Evolutionary conservation across 2,329 filamentous ascomycete species (phyloP).

Genomic region (Colletotrichum siamense): DNA sequence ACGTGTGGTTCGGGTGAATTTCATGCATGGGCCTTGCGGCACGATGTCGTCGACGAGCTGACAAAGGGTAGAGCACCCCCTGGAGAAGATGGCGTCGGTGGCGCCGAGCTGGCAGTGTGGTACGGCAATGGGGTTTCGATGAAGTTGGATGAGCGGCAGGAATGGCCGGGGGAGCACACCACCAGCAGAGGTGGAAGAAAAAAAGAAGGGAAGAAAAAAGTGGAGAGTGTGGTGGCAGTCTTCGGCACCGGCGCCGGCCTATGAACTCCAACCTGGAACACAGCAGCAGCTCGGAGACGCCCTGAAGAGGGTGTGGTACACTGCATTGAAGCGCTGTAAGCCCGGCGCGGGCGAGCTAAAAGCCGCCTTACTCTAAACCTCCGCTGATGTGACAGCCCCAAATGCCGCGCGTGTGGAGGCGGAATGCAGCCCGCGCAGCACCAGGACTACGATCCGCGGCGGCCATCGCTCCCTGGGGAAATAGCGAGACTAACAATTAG

Average conservation of each 20-base stretch:
- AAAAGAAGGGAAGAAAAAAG: not conserved
- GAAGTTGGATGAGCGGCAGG: not conserved
- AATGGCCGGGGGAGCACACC: not conserved
- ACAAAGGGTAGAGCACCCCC: not conserved
- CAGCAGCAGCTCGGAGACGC: not conserved
- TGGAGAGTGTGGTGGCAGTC: not conserved
- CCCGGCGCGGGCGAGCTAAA: not conserved
- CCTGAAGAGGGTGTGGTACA: not conserved
- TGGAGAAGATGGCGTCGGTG: slow-evolving; percentile 3
- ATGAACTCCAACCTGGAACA: not conserved
- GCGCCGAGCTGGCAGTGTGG: not conserved
- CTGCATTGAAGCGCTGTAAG: not conserved
- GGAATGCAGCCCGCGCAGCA: not conserved
- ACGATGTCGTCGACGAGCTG: not conserved
- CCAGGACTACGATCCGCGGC: not conserved
- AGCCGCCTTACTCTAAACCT: not conserved
- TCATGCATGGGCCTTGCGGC: not conserved
- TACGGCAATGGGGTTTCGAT: not conserved
- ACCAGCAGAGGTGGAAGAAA: not conserved
- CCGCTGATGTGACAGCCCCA: not conserved
- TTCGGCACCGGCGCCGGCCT: not conserved
- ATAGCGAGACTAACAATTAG: not conserved
- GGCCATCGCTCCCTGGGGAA: not conserved
- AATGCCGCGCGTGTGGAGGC: not conserved
- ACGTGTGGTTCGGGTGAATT: not conserved